Evolutionary conservation across 306 rosid genomes (phyloP), one percentile per base, ranked within the genome.

Genomic region (Vigna angularis): DNA sequence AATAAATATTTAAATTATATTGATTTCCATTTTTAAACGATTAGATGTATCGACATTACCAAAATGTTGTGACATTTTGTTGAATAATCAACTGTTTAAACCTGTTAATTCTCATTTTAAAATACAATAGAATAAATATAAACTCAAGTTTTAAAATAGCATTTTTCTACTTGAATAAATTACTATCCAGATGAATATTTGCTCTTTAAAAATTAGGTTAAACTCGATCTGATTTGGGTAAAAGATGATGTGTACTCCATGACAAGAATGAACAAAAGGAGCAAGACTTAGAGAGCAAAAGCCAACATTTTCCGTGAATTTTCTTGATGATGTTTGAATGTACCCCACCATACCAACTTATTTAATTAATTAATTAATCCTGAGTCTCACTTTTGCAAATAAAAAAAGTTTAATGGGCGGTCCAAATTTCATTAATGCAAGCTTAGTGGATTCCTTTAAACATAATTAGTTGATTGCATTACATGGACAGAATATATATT

Each of bases 361-460:
- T 71, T 80, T 65, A 69, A 12, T 12, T 12, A 0, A 12, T 12
- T 12, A 0, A 45, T 11, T 45, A 45, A 69, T 34, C 74, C 56
- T 36, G 12, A 65, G 28, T 38, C 58, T 65, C 67, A 26, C 82
- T 79, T 72, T 72, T 32, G 28, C 16, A 65, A 28, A 18, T 9
- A 4, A 17, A 40, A 70, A 77, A 59, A 59, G 24, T 53, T 53
- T 72, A 81, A 79, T 85, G 74, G 16, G 83, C 62, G 97, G 88
- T 78, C 72, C 58, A 64, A 69, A 81, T 77, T 83, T 87, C 82
- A 83, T 86, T 85, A 89, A 82, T 85, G 72, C 50, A 69, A 76
- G 62, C 76, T 75, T 62, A 81, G 86, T 87, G 87, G 93, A 77
- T 77, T 87, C 88, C 79, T 75, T 80, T 58, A 61, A 55, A 50